These are phyloP conservation scores for Narthecium ossifragum DNA, from an alignment of 106 monocot genomes.

Conservation along the genomic window DNA sequence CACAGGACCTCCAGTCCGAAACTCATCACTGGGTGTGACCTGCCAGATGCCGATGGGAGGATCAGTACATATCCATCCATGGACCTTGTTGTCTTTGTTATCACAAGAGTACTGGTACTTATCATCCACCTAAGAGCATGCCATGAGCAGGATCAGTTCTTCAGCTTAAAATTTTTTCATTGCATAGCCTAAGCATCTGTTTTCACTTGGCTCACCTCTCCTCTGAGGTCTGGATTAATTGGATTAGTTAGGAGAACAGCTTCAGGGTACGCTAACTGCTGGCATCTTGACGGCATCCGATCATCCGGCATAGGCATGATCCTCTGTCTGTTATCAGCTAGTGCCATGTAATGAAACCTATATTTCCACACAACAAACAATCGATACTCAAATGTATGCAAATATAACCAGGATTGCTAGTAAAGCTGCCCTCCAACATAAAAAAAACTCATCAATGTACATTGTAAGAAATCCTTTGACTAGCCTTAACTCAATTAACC, in stretches of 20 bases:
- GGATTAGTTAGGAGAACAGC: conserved; percentile 56
- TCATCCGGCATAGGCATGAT: conserved; percentile 79
- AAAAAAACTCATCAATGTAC: too few relatives aligned
- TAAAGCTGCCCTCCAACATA: too few relatives aligned
- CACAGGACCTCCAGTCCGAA: conserved; percentile 71
- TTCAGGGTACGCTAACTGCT: conserved; percentile 59
- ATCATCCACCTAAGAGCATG: conserved; percentile 73
- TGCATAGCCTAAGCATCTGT: too few relatives aligned
- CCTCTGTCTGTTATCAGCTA: conserved; percentile 56
- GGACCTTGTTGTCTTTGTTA: conserved; percentile 68
- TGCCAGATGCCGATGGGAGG: conserved; percentile 71
- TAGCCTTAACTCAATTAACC: too few relatives aligned
- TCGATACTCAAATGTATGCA: too few relatives aligned
- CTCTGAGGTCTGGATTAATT: conserved; percentile 43
- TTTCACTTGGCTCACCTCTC: conserved; percentile 55
- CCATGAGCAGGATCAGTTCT: too few relatives aligned
- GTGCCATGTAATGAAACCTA: conserved; percentile 83
- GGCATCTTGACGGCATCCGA: conserved; percentile 37
- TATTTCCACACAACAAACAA: conserved; percentile 12
- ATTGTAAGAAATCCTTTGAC: not conserved
- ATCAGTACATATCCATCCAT: conserved; percentile 72
- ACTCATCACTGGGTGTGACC: conserved; percentile 90
- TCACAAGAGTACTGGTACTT: conserved; percentile 92
- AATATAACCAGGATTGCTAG: too few relatives aligned
- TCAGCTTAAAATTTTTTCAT: too few relatives aligned